Conservation (phyloP, 78 protist genomes). For the Speleostelium caveatum region DNA sequence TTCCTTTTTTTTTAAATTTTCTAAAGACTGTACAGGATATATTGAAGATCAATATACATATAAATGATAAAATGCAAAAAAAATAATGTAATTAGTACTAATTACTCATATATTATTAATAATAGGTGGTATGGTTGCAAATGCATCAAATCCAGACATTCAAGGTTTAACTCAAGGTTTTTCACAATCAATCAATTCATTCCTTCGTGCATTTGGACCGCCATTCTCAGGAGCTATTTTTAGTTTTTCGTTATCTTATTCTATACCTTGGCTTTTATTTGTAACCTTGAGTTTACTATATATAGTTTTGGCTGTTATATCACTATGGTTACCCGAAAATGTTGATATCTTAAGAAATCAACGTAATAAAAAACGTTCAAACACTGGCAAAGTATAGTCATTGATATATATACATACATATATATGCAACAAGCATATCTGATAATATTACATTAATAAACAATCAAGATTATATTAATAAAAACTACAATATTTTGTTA, state of each 20-base stretch:
- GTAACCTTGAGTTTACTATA: neutral
- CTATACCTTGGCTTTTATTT: constrained; percentile 24
- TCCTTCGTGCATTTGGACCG: constrained; percentile 69
- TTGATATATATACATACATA: too few species aligned
- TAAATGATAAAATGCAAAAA: too few species aligned
- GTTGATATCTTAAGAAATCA: constrained; percentile 20
- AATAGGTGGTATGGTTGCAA: constrained; percentile 45
- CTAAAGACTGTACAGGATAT: too few species aligned
- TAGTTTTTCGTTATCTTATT: neutral
- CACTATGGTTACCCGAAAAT: constrained; percentile 27
- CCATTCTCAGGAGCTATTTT: constrained; percentile 62
- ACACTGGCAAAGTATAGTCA: too few species aligned
- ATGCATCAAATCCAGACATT: constrained; percentile 34
- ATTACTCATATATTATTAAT: too few species aligned
- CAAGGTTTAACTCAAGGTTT: constrained; percentile 73
- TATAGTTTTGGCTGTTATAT: constrained; percentile 18
- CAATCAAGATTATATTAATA: too few species aligned
- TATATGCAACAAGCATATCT: too few species aligned
- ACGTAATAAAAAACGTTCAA: neutral
- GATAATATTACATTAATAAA: too few species aligned
- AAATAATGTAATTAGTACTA: too few species aligned
- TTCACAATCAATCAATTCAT: constrained; percentile 37
- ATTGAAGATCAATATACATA: too few species aligned
- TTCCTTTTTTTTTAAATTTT: too few species aligned
- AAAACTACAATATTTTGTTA: too few species aligned